Evolutionary conservation across 768 basidiomycete species (phyloP), one percentile per base, ranked within the genome.

Genomic region (Psilocybe subaeruginosa): DNA sequence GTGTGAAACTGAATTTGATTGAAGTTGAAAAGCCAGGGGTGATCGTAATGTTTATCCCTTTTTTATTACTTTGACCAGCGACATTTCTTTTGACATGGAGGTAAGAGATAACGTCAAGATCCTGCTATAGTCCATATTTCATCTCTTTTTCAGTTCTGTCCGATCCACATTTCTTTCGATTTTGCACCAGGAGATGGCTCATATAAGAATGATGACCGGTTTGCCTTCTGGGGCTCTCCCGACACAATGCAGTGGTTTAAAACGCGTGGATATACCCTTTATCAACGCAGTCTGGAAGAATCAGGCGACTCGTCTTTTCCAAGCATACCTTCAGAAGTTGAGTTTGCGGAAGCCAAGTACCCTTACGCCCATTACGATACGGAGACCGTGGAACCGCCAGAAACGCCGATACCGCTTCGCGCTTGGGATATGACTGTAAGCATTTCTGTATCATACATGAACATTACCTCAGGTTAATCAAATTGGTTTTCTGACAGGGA

Each of bases 211-310:
- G 9, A 3, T 8, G 47, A 56, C 23, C 45, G 27, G n/a, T 8
- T 7, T 8, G 29, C 46, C 3, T 61, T 61, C 30, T 64, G 59
- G 64, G 29, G 51, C 19, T 58, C 56, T 4, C 56, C 51, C 1
- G 7, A 39, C 7, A 30, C 55, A 2, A 33, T 55, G 11, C 60
- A 59, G 8, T 65, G 55, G 58, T 62, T 65, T 54, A 39, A 47
- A 29, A 16, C 37, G 3, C 60, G 23, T 39, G 64, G 64, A 48
- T 65, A 65, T 33, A 62, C 50, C 3, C 47, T 62, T 2, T 65
- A 65, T 16, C 14, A 57, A 3, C 41, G 54, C n/a, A 16, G 37
- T 11, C 4, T 16, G 14, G 6, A 29, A 1, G 31, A 49, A 3
- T 31, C 35, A 5, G 11, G 29, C 27, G 52, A 60, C 11, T 19